A percentile compares a stretch with the other conserved stretches of the same genome.
Conservation (phyloP, 768 basidiomycete genomes). For the Nidula microcarpa region DNA sequence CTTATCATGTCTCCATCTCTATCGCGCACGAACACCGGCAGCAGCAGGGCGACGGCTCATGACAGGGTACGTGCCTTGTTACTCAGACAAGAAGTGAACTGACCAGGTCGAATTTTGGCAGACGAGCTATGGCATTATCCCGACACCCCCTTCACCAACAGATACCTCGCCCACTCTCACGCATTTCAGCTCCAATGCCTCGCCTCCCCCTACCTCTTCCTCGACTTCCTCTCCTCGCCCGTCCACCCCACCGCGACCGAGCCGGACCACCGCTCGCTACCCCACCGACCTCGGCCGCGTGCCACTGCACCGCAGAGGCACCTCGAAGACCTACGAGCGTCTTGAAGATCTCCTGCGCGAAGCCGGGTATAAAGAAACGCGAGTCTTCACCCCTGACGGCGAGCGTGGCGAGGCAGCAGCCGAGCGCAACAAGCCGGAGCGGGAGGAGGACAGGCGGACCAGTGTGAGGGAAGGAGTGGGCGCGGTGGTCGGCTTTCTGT, state of each 20-base stretch:
- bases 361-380: slow-evolving; percentile 91
- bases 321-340: slow-evolving; percentile 76
- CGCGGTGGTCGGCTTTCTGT: slow-evolving; percentile 63
- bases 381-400: slow-evolving; percentile 82
- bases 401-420: slow-evolving; percentile 42
- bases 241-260: slow-evolving; percentile 38
- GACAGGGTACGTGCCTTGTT: not conserved
- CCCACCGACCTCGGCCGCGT: slow-evolving; percentile 59
- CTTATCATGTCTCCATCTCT: too few relatives aligned
- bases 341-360: slow-evolving; percentile 84
- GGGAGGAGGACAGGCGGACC: slow-evolving; percentile 14
- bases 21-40: not conserved
- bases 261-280: slow-evolving; percentile 45
- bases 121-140: slow-evolving; percentile 18
- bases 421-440: slow-evolving; percentile 16
- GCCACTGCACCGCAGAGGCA: slow-evolving; percentile 75
- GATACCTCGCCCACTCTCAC: slow-evolving; percentile 35
- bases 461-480: slow-evolving; percentile 47
- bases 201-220: slow-evolving; percentile 36
- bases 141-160: slow-evolving; percentile 28
- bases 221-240: slow-evolving; percentile 40
- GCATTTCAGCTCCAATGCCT: slow-evolving; percentile 34
- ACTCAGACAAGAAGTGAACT: not conserved
- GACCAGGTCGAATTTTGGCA: not conserved
- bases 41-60: not conserved